phyloP scores from a whole-genome alignment of 1,284 basidiomycete genomes.

The Cronartium quercuum region DNA sequence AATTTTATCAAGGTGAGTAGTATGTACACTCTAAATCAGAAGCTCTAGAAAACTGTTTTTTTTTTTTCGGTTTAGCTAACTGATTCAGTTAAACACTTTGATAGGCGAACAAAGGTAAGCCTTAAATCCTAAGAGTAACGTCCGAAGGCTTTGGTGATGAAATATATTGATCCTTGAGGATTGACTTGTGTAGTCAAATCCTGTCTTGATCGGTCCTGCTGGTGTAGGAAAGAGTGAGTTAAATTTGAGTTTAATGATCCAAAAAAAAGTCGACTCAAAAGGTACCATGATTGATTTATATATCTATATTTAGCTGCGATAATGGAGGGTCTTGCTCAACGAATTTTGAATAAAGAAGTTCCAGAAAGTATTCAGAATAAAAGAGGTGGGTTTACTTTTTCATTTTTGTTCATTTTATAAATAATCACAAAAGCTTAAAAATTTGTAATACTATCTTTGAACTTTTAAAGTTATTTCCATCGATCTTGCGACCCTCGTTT shows the following conservation, averaged over 20 bases:
- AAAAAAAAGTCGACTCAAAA: slow-evolving; percentile 66
- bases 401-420: neutral
- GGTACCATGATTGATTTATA: neutral
- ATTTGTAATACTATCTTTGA: slow-evolving; percentile 49
- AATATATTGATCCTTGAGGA: neutral
- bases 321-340: slow-evolving; percentile 77
- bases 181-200: slow-evolving; percentile 68
- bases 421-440: neutral
- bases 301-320: slow-evolving; percentile 58
- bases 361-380: slow-evolving; percentile 55
- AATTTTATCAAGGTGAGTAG: slow-evolving; percentile 51
- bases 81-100: neutral
- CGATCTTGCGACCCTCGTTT: slow-evolving; percentile 72
- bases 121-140: neutral
- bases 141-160: neutral
- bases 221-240: slow-evolving; percentile 45
- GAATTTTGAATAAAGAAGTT: slow-evolving; percentile 83
- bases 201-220: slow-evolving; percentile 57
- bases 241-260: slow-evolving; percentile 55
- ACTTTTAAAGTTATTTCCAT: slow-evolving; percentile 58
- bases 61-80: neutral
- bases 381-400: slow-evolving; percentile 54
- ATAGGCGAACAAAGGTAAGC: neutral
- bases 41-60: neutral
- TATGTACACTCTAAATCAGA: slow-evolving; percentile 40